Base-by-base conservation (phyloP, 768 basidiomycete species). In the Macrolepiota fuliginosa region DNA sequence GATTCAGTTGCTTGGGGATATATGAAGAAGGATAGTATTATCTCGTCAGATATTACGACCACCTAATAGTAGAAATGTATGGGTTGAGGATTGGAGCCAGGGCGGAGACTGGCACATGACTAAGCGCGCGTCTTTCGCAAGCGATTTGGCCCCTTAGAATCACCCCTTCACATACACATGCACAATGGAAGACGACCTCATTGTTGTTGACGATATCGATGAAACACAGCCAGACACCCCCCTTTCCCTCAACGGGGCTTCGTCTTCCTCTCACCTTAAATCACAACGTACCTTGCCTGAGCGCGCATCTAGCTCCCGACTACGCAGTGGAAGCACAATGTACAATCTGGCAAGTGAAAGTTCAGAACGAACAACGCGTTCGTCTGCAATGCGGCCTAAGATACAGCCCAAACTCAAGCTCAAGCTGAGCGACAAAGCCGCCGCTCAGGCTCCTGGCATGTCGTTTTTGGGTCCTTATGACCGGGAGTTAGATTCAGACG, bases 401-500 rank as follows among this genome's bases (percentile, higher is more conserved):
- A 75, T 76, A 0, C 84, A 85, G 66, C 91, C 92, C 5, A 95
- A 93, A 72, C 82, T 95, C 37, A 95, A 94, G 72, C 84, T 95
- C 55, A 94, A 94, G 75, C 76, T 95, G 68, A 89, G 91, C 72
- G 92, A 92, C 62, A 91, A 90, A 68, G 85, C 89, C 2, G 90
- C 87, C 6, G 85, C 87, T 35, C 88, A 89, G 68, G 89, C 90
- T 32, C 90, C 89, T 54, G 93, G 92, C 62, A 90, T 86, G 85
- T 91, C 89, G 35, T 96, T 95, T 72, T 76, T 96, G 58, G 96
- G 96, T 6, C 82, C 89, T 12, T 98, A 95, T 72, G 96, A 98
- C 76, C 81, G 95, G 46, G 96, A 98, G 71, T 77, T 98, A 56
- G 96, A 98, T 72, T 95, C 92, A 54, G 94, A 98, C 68, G 93